Evolutionary conservation across 306 rosid genomes (phyloP).

Genomic region (Vigna mungo): DNA sequence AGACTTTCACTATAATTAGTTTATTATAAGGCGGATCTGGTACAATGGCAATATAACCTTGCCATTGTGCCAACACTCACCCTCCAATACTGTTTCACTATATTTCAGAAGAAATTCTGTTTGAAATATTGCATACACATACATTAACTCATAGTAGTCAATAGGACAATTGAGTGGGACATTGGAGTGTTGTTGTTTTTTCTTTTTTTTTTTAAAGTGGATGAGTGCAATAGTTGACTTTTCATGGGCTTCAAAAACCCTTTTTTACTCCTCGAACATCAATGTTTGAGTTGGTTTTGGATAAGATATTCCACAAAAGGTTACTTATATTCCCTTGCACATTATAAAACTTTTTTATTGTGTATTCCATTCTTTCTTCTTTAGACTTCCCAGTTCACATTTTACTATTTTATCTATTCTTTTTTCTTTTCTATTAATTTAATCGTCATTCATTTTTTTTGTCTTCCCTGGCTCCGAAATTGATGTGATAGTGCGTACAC

Average conservation of each 20-base stretch:
- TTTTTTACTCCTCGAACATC: neutral
- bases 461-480: neutral
- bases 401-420: neutral
- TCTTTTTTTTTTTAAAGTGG: neutral
- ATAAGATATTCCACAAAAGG: neutral
- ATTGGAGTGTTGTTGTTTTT: neutral
- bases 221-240: neutral
- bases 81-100: neutral
- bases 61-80: neutral
- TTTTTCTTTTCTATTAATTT: neutral
- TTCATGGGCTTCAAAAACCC: neutral
- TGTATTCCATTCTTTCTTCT: neutral
- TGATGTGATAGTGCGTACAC: neutral
- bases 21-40: too few relatives aligned
- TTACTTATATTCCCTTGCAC: neutral
- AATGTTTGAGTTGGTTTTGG: neutral
- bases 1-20: neutral
- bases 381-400: neutral
- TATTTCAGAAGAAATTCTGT: neutral
- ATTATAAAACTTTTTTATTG: neutral
- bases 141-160: neutral
- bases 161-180: neutral
- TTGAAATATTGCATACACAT: neutral
- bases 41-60: neutral
- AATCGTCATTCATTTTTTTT: too few relatives aligned